These are phyloP conservation scores for Ganoderma lucidum DNA, from an alignment of 1,284 basidiomycete species.

Conservation along the genomic window DNA sequence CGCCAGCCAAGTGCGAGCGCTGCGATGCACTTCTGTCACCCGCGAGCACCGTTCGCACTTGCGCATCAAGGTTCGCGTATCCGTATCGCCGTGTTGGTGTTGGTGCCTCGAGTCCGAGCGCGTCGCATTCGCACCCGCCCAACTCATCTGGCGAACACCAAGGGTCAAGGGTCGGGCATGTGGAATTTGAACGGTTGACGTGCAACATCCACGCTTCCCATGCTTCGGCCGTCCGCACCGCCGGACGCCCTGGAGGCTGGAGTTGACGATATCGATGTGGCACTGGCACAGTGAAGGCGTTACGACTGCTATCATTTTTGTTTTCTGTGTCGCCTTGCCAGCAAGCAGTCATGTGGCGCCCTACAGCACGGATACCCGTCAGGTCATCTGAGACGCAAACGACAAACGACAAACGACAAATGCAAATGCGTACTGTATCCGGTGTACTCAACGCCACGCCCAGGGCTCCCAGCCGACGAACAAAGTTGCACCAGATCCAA, in stretches of 20 bases:
- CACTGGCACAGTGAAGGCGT: background rate
- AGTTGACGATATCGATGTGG: background rate
- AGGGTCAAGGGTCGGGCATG: background rate
- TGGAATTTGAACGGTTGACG: background rate
- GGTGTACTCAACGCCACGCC: background rate
- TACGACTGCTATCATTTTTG: background rate
- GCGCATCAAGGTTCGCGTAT: too few relatives aligned
- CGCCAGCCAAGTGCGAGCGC: background rate
- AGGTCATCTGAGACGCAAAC: background rate
- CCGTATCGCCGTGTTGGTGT: background rate
- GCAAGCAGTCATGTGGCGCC: background rate
- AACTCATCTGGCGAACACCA: background rate
- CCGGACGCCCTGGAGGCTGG: background rate
- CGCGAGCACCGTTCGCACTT: background rate
- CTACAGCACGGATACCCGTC: background rate
- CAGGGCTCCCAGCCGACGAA: background rate
- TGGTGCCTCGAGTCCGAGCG: background rate
- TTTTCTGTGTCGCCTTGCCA: background rate
- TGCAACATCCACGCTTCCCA: background rate
- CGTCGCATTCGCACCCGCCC: background rate
- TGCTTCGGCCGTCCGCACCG: background rate
- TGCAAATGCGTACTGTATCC: background rate
- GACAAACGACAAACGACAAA: background rate
- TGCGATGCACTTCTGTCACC: background rate
- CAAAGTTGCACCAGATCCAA: slow-evolving; percentile 1